Evolutionary conservation across 306 rosid species (phyloP).

Genomic region (Lithocarpus polystachyus): DNA sequence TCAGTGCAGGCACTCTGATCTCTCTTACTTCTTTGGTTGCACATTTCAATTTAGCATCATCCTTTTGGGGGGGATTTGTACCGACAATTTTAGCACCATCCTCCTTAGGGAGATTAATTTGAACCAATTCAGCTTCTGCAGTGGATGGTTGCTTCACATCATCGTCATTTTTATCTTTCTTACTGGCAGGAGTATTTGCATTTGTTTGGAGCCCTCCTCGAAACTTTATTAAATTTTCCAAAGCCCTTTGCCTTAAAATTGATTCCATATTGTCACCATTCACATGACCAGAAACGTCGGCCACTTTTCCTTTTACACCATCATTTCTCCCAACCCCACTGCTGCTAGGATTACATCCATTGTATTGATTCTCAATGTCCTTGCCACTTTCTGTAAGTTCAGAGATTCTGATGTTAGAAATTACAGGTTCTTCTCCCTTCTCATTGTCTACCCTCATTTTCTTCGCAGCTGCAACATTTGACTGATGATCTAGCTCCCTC

Average conservation of each 20-base stretch:
- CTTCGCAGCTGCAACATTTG: conserved; percentile 31
- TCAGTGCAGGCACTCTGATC: conserved; percentile 17
- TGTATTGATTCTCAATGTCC: conserved; percentile 6
- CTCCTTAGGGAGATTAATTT: conserved; percentile 27
- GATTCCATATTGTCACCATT: conserved; percentile 59
- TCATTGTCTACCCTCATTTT: conserved; percentile 34
- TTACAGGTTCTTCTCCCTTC: conserved; percentile 28
- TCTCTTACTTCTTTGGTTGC: conserved; percentile 31
- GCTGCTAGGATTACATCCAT: conserved; percentile 22
- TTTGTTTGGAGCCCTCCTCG: conserved; percentile 33
- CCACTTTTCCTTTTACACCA: conserved; percentile 31
- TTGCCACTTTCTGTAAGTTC: conserved; percentile 9
- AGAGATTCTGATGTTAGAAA: conserved; percentile 20
- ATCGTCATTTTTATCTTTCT: conserved; percentile 32
- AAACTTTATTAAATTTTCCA: conserved; percentile 79
- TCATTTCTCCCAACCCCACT: conserved; percentile 29
- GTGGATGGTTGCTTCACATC: conserved; percentile 37
- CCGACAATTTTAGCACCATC: conserved; percentile 27
- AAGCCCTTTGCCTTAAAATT: conserved; percentile 70
- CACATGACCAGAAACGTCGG: conserved; percentile 30
- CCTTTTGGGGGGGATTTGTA: conserved; percentile 23
- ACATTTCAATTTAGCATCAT: conserved; percentile 7
- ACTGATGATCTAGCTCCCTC: conserved; percentile 42
- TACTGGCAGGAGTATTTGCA: conserved; percentile 29
- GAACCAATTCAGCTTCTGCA: conserved; percentile 33